These are phyloP conservation scores for Hyaloperonospora arabidopsidis DNA, from an alignment of 352 stramenopile genomes.

Conservation along the genomic window DNA sequence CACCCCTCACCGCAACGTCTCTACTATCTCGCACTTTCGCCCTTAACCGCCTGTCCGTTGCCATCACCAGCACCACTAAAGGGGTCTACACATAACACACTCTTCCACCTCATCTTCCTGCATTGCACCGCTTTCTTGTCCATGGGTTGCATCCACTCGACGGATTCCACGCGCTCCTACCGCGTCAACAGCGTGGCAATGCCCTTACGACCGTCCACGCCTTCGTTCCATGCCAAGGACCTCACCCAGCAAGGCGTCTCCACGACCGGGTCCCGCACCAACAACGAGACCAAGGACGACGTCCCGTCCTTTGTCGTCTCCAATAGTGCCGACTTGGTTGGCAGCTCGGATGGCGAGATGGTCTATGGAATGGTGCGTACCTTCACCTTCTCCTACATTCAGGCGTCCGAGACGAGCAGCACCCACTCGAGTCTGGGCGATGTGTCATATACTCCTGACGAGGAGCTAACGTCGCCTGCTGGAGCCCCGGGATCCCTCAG, in stretches of 20 bases:
- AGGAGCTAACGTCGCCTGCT: conserved; percentile 13
- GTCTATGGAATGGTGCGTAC: conserved; percentile 48
- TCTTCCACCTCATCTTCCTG: conserved; percentile 1
- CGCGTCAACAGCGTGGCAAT: conserved; percentile 9
- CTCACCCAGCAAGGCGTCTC: conserved; percentile 10
- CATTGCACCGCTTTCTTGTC: conserved; percentile 6
- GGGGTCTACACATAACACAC: background rate
- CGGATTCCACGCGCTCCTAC: conserved; percentile 21
- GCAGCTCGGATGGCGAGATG: conserved; percentile 48
- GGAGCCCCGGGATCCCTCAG: no score
- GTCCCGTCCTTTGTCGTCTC: conserved; percentile 42
- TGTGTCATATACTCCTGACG: conserved; percentile 9
- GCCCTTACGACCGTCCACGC: conserved; percentile 27
- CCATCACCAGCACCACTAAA: conserved; percentile 1
- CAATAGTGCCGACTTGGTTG: conserved; percentile 34
- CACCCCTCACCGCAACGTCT: background rate
- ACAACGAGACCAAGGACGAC: conserved; percentile 27
- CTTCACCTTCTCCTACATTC: conserved; percentile 72
- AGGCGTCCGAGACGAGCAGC: conserved; percentile 37
- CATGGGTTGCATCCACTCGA: conserved; percentile 68
- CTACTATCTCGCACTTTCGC: conserved; percentile 9
- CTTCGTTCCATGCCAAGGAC: conserved; percentile 23
- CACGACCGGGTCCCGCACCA: conserved; percentile 20
- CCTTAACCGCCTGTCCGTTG: conserved; percentile 15
- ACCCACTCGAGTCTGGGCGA: conserved; percentile 20